Base-by-base conservation (phyloP, 2,329 filamentous ascomycete species). In the Calycina marina region DNA sequence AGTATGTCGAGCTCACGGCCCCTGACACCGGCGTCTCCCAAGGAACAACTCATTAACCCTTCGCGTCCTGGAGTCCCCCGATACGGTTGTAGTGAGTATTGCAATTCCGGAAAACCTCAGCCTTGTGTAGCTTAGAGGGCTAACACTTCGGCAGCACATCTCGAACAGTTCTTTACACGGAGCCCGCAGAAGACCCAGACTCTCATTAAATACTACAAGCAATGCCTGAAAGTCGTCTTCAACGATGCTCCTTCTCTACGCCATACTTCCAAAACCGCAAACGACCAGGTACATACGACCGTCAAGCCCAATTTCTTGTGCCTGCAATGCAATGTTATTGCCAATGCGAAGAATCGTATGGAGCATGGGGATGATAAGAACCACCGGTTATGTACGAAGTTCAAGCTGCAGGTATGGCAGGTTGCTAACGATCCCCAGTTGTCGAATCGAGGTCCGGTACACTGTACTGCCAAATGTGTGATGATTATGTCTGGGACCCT, bases 401-500 rank as follows among this genome's bases (percentile, higher is more conserved):
- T 5, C 16, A 17, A 4, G 11, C 12, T 4, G 13, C 5, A 17
- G 30, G 6, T 17, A 9, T 11, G 12, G n/a, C 22, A 15, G 15
- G 24, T 25, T 34, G 25, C 31, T 34, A 39, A 22, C 41, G 28
- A 22, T n/a, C 13, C 25, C 29, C 44, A 85, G 80, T 79, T 50
- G 77, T 86, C 24, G 82, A 90, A 49, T 88, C 81, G 14, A 65
- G 74, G 37, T 77, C 69, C 43, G 82, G 81, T 24, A 67, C 72
- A 30, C 59, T 90, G 5, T 88, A 78, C 56, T 90, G 82, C 54
- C 77, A 84, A 42, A 75, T 83, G 51, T 90, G 82, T 51, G 71
- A 80, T 49, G 82, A 90, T 52, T 74, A 83, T 41, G 76, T 90
- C 18, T 88, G 81, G 65, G 82, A 90, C 45, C 78, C 80, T 4